These are phyloP conservation scores for Aspergillus bertholletiae DNA, from an alignment of 495 filamentous ascomycete species.

Conservation along the genomic window DNA sequence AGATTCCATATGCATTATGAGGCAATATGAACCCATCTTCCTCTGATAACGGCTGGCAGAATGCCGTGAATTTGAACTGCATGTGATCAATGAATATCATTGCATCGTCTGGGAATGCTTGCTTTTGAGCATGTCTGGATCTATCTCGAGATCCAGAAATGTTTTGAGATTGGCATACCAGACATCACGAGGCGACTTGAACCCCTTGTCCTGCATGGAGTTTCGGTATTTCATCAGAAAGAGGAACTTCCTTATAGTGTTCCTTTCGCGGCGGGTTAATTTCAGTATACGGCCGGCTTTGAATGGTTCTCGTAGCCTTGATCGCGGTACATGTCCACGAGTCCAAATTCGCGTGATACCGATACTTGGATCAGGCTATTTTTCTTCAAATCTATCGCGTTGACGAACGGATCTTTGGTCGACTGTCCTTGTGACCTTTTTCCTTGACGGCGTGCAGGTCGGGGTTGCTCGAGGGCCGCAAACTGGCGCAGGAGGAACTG, in stretches of 20 bases:
- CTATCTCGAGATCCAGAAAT: conserved; percentile 46
- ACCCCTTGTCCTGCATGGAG: conserved; percentile 38
- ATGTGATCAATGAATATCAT: conserved; percentile 37
- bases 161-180: conserved; percentile 49
- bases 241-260: conserved; percentile 48
- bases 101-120: conserved; percentile 41
- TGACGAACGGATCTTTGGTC: conserved; percentile 1
- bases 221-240: conserved; percentile 52
- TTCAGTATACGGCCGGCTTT: neutral
- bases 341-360: conserved; percentile 33
- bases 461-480: conserved; percentile 20
- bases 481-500: conserved; percentile 46
- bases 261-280: conserved; percentile 20
- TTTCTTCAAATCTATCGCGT: conserved; percentile 11
- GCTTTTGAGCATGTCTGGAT: conserved; percentile 23
- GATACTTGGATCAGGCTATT: conserved; percentile 4
- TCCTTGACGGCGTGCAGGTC: neutral
- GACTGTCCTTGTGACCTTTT: neutral
- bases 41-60: conserved; percentile 40
- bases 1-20: conserved; percentile 41
- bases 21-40: conserved; percentile 50
- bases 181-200: conserved; percentile 44
- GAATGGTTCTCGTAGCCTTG: conserved; percentile 11
- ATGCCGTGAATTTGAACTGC: conserved; percentile 37
- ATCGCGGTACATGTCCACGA: conserved; percentile 44